Percentiles rank a stretch among this genome's conserved stretches.
Conservation (phyloP, 2,329 filamentous ascomycete genomes). For the Beauveria varroae region DNA sequence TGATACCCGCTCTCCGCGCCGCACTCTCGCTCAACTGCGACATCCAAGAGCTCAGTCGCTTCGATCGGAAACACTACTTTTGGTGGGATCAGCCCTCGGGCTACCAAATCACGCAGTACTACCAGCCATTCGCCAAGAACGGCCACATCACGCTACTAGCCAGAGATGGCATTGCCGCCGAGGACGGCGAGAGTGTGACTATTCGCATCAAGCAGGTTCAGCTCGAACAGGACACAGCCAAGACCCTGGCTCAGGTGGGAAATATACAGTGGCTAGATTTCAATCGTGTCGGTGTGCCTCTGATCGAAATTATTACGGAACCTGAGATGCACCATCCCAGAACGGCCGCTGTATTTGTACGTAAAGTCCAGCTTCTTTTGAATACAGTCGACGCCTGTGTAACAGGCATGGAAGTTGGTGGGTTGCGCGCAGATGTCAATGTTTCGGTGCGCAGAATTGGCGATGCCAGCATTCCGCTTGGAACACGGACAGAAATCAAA, state of each 20-base stretch:
- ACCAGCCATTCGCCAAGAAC: slow-evolving; percentile 61
- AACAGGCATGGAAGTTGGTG: slow-evolving; percentile 87
- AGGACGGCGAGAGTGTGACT: slow-evolving; percentile 61
- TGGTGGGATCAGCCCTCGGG: slow-evolving; percentile 96
- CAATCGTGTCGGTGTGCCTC: slow-evolving; percentile 82
- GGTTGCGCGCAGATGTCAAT: slow-evolving; percentile 88
- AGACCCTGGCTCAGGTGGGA: slow-evolving; percentile 73
- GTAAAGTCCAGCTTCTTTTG: slow-evolving; percentile 78
- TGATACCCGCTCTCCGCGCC: slow-evolving; percentile 85
- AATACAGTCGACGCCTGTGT: slow-evolving; percentile 78
- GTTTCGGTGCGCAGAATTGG: slow-evolving; percentile 68
- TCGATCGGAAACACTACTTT: slow-evolving; percentile 98
- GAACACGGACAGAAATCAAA: slow-evolving; percentile 93
- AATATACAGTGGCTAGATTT: slow-evolving; percentile 79
- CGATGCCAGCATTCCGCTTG: slow-evolving; percentile 44
- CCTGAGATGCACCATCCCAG: slow-evolving; percentile 82
- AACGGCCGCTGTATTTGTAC: slow-evolving; percentile 80
- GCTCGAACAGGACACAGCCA: slow-evolving; percentile 96
- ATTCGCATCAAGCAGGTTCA: slow-evolving; percentile 91
- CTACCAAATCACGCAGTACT: slow-evolving; percentile 98
- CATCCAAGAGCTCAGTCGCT: slow-evolving; percentile 69
- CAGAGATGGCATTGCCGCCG: slow-evolving; percentile 71
- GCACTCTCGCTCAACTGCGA: slow-evolving; percentile 77
- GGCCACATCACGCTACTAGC: slow-evolving; percentile 64
- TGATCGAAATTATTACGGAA: slow-evolving; percentile 91